Base-by-base conservation (phyloP, 1,284 basidiomycete species). In the Moesziomyces globuligerus region DNA sequence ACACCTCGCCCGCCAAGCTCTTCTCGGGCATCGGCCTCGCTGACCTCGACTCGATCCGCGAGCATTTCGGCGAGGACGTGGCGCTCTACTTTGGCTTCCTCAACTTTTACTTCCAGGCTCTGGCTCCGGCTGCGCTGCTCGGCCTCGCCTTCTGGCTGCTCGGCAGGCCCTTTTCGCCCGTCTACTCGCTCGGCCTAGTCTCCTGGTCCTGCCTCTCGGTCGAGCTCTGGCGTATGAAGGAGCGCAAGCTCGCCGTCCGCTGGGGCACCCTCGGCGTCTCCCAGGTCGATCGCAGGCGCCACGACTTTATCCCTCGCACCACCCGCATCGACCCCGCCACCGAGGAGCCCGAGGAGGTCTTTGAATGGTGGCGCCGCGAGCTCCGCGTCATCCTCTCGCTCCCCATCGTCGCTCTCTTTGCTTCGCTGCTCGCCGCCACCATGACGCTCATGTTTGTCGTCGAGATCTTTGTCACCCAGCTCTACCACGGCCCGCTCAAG, bases 401-500 rank as follows among this genome's bases (percentile, higher is more conserved):
- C 1, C 94, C 94, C 3, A 86, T 95, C 51, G 90, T 96, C 59
- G 70, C 89, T 1, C 76, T 89, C 15, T 95, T 94, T 80, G 90
- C 90, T 0, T 86, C 84, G 5, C 82, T 90, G 1, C 87, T 98
- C 20, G 88, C 87, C 1, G 85, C 86, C 1, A 66, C 79, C 25
- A 72, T 84, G 66, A 76, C 80, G 13, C 50, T 58, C n/a, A 83
- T 83, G 69, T 84, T 84, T 61, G 65, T 76, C 20, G 66, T 79
- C 45, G 83, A 84, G 68, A 80, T 83, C 38, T 73, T 77, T 28
- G 62, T 76, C 25, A 74, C 68, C 25, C 83, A 72, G 60, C 80
- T 76, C 49, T 80, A 97, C 83, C 88, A 89, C 17, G 95, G 96
- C 0, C 90, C 92, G 1, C 91, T 91, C 8, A 88, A 90, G 76